Base-by-base conservation (phyloP, 495 filamentous ascomycete species). In the Aspergillus bertholletiae region DNA sequence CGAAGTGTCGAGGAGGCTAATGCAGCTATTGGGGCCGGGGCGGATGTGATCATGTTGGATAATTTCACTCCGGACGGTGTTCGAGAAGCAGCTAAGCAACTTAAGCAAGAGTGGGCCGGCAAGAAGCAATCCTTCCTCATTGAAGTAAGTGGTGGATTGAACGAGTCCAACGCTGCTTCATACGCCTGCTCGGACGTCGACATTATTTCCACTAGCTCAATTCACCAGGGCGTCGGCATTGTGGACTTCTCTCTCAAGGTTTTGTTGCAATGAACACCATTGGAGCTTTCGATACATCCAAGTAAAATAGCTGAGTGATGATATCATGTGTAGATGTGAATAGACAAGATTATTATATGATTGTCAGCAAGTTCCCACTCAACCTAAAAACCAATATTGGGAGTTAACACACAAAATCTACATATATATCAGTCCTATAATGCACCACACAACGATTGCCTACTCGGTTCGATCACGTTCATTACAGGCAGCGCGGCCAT, bases 231-330 rank as follows among this genome's bases (percentile, higher is more conserved):
- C 2, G 89, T 91, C 5, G 80, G 83, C 39, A 92, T 96, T 70
- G 84, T 98, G 37, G 94, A 98, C 66, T 97, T 96, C 66, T 96
- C 92, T 7, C 79, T 98, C 39, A 98, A 98, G 80, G 90, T 98
- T 49, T 76, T 72, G 17, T 49, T 76, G 59, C 66, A 56, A 20
- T 43, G 46, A 63, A n/a, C 49, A 57, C 49, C 56, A 41, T 48
- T 55, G 40, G 13, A n/a, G n/a, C n/a, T n/a, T 37, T 3, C 1
- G 34, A n/a, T n/a, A n/a, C n/a, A 15, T 37, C 17, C 13, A 5
- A 37, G 26, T 37, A 37, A n/a, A 12, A n/a, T 12, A n/a, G 17
- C 20, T 13, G 7, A 46, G 24, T 18, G 7, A 47, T 22, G 15
- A 45, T 9, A 17, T 9, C 20, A 26, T 37, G 7, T 22, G 45